A percentile compares a stretch with the other conserved stretches of the same genome.
Evolutionary conservation across 2,329 filamentous ascomycete species (phyloP).

Genomic region (Colletotrichum sp.): DNA sequence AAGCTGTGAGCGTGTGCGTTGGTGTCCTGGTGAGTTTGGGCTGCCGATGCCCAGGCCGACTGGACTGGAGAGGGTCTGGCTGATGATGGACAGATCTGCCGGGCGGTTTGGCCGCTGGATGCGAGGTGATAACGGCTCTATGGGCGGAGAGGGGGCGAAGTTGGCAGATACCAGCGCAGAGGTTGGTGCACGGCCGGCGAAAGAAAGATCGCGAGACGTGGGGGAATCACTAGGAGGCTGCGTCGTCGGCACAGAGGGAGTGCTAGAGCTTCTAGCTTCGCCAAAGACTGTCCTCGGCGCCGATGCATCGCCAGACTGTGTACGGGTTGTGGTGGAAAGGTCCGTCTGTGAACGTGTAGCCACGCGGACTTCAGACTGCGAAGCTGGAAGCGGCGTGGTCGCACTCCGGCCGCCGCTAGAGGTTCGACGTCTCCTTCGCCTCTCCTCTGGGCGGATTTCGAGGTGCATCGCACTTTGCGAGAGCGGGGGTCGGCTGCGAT

Average conservation of each 20-base stretch:
- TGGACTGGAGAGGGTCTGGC: constrained; percentile 32
- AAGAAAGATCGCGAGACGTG: constrained; percentile 36
- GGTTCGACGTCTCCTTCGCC: constrained; percentile 52
- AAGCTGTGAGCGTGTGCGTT: constrained; percentile 51
- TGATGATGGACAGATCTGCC: constrained; percentile 43
- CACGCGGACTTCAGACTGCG: constrained; percentile 49
- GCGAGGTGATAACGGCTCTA: constrained; percentile 10
- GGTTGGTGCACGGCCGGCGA: constrained; percentile 38
- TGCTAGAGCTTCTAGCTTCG: constrained; percentile 48
- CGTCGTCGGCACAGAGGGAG: constrained; percentile 33
- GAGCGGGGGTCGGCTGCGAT: constrained; percentile 56
- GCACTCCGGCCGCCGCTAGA: constrained; percentile 61
- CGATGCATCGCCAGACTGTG: constrained; percentile 42
- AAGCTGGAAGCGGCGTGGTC: constrained; percentile 51
- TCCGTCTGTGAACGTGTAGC: constrained; percentile 71
- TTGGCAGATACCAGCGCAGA: constrained; percentile 12
- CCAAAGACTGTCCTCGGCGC: constrained; percentile 42
- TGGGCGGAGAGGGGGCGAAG: constrained; percentile 22
- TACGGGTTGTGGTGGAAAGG: constrained; percentile 46
- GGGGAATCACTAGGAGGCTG: constrained; percentile 21
- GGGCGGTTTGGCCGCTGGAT: constrained; percentile 37
- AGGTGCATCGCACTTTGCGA: constrained; percentile 50
- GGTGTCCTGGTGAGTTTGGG: constrained; percentile 39
- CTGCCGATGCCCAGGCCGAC: constrained; percentile 33
- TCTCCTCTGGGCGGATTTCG: constrained; percentile 54